These are phyloP conservation scores for Flaveria floridana DNA, from an alignment of 140 eudicot species.

Conservation along the genomic window DNA sequence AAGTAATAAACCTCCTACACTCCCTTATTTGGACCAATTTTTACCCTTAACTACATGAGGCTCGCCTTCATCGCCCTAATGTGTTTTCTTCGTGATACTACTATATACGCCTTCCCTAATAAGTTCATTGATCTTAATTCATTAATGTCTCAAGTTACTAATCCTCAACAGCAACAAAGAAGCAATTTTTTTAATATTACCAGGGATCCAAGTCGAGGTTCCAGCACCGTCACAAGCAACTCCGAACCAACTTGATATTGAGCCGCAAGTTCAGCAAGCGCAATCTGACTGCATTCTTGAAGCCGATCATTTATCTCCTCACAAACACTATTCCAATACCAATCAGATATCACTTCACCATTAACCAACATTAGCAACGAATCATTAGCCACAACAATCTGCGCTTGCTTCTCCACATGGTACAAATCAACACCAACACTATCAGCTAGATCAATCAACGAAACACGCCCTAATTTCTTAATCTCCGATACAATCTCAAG, in stretches of 20 bases:
- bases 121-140: neutral
- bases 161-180: neutral
- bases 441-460: conserved; percentile 85
- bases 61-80: too few relatives aligned
- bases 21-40: too few relatives aligned
- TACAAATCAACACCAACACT: conserved; percentile 79
- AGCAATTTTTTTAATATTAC: conserved; percentile 35
- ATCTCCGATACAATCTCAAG: conserved; percentile 68
- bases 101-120: neutral
- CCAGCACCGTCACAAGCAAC: conserved; percentile 62
- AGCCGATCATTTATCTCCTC: conserved; percentile 91
- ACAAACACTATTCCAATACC: conserved; percentile 72
- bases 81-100: neutral
- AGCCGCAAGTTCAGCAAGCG: conserved; percentile 89
- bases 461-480: conserved; percentile 75
- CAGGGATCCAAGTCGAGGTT: conserved; percentile 80
- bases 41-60: too few relatives aligned
- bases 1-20: too few relatives aligned
- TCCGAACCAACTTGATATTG: conserved; percentile 93
- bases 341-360: conserved; percentile 78
- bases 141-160: conserved; percentile 9
- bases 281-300: conserved; percentile 96
- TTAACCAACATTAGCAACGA: conserved; percentile 64
- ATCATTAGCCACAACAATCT: conserved; percentile 62
- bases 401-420: conserved; percentile 92